Evolutionary conservation across 495 filamentous ascomycete genomes (phyloP), one percentile per base, ranked within the genome.

Genomic region (Penicillium maclennaniae): DNA sequence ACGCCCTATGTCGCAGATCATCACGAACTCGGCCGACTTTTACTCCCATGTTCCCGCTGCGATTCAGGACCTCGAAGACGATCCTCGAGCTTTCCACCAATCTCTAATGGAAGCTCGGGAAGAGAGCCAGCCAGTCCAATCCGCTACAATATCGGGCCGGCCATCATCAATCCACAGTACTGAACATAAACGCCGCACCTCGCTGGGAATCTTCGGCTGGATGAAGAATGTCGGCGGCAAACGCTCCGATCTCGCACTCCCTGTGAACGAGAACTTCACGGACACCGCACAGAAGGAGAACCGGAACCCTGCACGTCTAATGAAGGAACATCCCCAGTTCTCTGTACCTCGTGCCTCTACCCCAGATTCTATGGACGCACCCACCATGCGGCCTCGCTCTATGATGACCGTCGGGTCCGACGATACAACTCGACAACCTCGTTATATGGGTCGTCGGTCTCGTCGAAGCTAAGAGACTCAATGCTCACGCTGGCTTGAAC

Each of bases 161-260:
- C 67, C 68, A 1, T 54, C 58, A 10, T 67, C 66, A 16, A 69
- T 71, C 15, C 58, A 69, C 37, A 60, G 57, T 48, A 58, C 53
- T 25, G 68, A 73, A 7, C 69, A 71, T 51, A 74, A 73, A 42
- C 63, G 71, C 14, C 70, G 68, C 40, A 69, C 68, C 53, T 77
- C 73, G 1, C 58, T 74, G 1, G 66, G 70, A 3, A 69, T 77
- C 21, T 68, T 75, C 38, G 63, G 71, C 34, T 77, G 73, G 73
- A 71, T 77, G 68, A 77, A 77, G 45, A 62, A 68, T 3, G 61
- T 69, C 19, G 55, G 65, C 45, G 65, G 61, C 0, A 64, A 71
- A 28, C 66, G 62, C 16, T 60, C 63, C 3, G 61, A 59, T 19
- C 49, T 55, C 4, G 37, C 42, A 7, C 37, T 47, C 8, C 50